Evolutionary conservation across 2,329 filamentous ascomycete species (phyloP).

Genomic region (Xylariales sp.): DNA sequence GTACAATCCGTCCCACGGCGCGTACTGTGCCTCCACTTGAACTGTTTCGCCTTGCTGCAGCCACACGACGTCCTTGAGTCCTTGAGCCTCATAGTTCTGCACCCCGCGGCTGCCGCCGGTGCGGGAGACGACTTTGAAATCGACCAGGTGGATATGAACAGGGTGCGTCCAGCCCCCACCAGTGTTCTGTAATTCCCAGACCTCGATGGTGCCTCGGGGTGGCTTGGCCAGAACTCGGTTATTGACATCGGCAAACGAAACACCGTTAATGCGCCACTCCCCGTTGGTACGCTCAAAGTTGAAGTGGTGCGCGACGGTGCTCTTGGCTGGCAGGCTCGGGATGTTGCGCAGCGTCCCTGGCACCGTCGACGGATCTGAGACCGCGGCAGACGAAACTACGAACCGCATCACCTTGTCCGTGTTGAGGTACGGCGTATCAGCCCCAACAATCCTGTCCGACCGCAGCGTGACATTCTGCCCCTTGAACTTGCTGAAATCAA

Average conservation of each 20-base stretch:
- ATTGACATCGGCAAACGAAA: slow-evolving; percentile 39
- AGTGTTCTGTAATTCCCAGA: slow-evolving; percentile 46
- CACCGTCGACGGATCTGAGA: slow-evolving; percentile 31
- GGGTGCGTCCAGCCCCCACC: slow-evolving; percentile 49
- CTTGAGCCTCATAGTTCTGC: slow-evolving; percentile 43
- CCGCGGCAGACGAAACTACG: slow-evolving; percentile 31
- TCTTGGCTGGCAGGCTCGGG: slow-evolving; percentile 29
- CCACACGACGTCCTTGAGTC: slow-evolving; percentile 55
- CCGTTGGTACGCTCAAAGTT: slow-evolving; percentile 38
- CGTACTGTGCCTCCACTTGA: slow-evolving; percentile 38
- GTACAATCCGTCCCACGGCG: slow-evolving; percentile 38
- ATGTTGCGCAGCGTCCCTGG: slow-evolving; percentile 31
- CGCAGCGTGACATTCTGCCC: slow-evolving; percentile 42
- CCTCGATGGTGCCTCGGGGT: slow-evolving; percentile 40
- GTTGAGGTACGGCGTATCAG: slow-evolving; percentile 44
- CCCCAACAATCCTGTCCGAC: slow-evolving; percentile 30
- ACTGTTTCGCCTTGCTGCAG: slow-evolving; percentile 46
- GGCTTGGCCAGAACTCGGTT: slow-evolving; percentile 46
- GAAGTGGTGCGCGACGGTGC: slow-evolving; percentile 38
- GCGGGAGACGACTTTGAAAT: slow-evolving; percentile 49
- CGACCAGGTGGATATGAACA: slow-evolving; percentile 54
- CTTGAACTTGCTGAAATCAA: slow-evolving; percentile 47
- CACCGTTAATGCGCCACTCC: slow-evolving; percentile 48
- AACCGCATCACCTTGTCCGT: slow-evolving; percentile 51
- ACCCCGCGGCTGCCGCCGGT: slow-evolving; percentile 38